Conservation (phyloP, 257 asterid genomes). For the Penstemon newberryi region DNA sequence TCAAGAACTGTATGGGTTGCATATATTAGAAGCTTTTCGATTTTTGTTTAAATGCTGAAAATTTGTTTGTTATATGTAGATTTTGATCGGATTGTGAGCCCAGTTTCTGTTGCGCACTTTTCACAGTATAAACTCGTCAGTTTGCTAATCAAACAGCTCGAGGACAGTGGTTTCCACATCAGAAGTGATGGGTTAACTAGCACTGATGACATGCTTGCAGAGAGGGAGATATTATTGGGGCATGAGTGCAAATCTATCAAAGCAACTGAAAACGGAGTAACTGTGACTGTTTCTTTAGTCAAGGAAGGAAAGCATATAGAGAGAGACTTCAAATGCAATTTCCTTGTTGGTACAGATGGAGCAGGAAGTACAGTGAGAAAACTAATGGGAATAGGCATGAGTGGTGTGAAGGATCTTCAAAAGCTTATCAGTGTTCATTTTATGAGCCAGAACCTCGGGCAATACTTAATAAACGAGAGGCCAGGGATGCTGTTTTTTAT, state of each 20-base stretch:
- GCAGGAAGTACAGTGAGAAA: conserved; percentile 83
- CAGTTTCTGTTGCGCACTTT: conserved; percentile 93
- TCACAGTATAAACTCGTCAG: conserved; percentile 84
- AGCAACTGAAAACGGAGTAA: conserved; percentile 43
- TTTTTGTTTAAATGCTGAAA: conserved; percentile 23
- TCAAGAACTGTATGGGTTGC: background rate
- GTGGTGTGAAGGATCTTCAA: conserved; percentile 76
- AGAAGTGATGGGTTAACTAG: conserved; percentile 28
- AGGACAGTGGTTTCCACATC: conserved; percentile 52
- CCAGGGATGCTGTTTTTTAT: conserved; percentile 96
- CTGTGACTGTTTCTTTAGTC: conserved; percentile 50
- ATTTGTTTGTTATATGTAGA: conserved; percentile 49
- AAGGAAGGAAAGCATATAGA: conserved; percentile 47
- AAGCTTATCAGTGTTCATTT: conserved; percentile 91
- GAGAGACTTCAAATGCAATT: conserved; percentile 56
- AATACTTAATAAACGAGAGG: conserved; percentile 72
- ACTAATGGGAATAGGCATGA: conserved; percentile 70
- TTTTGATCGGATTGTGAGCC: conserved; percentile 76
- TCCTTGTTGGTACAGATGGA: conserved; percentile 88
- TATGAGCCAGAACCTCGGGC: conserved; percentile 72
- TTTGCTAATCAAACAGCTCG: conserved; percentile 63
- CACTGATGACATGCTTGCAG: conserved; percentile 36
- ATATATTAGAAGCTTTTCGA: conserved; percentile 17
- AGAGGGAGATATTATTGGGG: conserved; percentile 61
- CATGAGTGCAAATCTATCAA: conserved; percentile 70